Evolutionary conservation across 225 moss, liverwort and hornwort genomes (phyloP).

Genomic region (Anthoceros angustus): DNA sequence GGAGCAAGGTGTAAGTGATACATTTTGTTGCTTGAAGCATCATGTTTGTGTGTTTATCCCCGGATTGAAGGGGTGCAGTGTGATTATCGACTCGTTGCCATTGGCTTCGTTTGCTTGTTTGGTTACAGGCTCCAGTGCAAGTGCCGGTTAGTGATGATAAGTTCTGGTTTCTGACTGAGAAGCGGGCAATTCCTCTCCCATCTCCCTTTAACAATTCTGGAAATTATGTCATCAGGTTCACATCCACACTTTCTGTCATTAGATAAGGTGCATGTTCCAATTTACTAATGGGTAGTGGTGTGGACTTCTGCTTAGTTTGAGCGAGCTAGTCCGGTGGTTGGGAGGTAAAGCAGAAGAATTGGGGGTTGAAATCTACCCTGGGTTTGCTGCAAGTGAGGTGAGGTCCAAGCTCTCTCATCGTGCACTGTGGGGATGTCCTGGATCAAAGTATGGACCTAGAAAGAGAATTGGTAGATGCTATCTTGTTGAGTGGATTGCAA

Average conservation of each 20-base stretch:
- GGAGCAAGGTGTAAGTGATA: slow-evolving; percentile 38
- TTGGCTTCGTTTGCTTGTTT: background rate
- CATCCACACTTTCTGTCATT: background rate
- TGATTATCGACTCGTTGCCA: too few species aligned
- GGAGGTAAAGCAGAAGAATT: slow-evolving; percentile 67
- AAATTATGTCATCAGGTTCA: slow-evolving; percentile 64
- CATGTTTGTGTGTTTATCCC: too few species aligned
- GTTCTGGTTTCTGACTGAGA: slow-evolving; percentile 59
- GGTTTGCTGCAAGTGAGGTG: slow-evolving; percentile 79
- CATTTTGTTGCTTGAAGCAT: background rate
- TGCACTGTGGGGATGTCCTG: background rate
- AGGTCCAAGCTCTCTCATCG: background rate
- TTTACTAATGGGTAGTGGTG: slow-evolving; percentile 5
- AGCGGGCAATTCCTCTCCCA: slow-evolving; percentile 35
- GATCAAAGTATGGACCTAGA: background rate
- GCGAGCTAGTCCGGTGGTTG: slow-evolving; percentile 77
- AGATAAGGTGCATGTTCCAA: background rate
- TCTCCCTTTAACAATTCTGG: slow-evolving; percentile 63
- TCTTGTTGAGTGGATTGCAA: background rate
- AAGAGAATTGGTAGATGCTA: background rate
- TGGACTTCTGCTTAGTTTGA: slow-evolving; percentile 29
- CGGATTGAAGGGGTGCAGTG: too few species aligned
- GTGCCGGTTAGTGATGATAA: slow-evolving; percentile 59
- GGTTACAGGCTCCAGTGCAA: slow-evolving; percentile 44
- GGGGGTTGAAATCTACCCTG: slow-evolving; percentile 79